Evolutionary conservation across 805 yeast species (phyloP).

Genomic region (Candida ovalis): DNA sequence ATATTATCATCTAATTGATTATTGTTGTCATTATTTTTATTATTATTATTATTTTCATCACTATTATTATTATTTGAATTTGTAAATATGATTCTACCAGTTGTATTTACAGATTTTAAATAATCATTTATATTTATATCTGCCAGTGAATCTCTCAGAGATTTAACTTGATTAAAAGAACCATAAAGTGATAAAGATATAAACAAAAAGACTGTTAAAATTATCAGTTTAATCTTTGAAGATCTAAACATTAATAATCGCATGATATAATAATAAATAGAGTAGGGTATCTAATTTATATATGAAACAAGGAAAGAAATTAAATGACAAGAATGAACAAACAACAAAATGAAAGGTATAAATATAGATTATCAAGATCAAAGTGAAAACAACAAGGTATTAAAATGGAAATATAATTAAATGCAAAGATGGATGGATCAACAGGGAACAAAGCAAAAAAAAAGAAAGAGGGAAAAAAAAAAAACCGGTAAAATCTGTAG

Average conservation of each 20-base stretch:
- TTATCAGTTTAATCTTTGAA: constrained; percentile 1
- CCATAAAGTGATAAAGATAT: neutral
- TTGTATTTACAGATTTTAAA: neutral
- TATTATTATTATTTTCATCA: neutral
- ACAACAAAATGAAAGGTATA: neutral
- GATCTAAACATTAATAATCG: constrained; percentile 3
- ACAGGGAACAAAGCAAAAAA: too few relatives aligned
- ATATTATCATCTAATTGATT: neutral
- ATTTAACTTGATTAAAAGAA: neutral
- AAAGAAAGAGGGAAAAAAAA: too few relatives aligned
- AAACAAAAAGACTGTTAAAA: neutral
- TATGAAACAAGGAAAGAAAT: neutral
- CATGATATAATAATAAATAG: neutral
- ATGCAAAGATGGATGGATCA: too few relatives aligned
- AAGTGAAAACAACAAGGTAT: too few relatives aligned
- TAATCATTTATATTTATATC: constrained; percentile 2
- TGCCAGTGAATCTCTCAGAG: neutral
- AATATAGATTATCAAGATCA: too few relatives aligned
- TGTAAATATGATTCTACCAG: neutral
- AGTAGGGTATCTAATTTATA: too few relatives aligned
- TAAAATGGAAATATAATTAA: too few relatives aligned
- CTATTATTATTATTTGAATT: too few relatives aligned
- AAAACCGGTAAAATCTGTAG: too few relatives aligned
- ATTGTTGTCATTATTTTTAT: neutral
- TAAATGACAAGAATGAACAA: neutral